Conservation (phyloP, 139 green algal species). For the Chlorella ohadii region DNA sequence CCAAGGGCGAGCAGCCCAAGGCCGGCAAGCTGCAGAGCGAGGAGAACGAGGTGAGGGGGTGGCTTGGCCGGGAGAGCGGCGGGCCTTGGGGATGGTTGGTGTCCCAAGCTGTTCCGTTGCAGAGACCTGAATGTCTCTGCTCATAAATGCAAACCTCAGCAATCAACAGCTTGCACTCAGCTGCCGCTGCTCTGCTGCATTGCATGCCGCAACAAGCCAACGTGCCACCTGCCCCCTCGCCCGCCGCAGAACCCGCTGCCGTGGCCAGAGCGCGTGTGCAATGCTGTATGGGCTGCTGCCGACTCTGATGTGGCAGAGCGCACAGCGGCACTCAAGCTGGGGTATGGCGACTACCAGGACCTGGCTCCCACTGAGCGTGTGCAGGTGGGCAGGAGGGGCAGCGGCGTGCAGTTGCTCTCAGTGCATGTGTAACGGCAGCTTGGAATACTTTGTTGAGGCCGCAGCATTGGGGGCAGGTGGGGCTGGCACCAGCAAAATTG, state of each 20-base stretch:
- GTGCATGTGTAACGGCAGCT: too few relatives aligned
- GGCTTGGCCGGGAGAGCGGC: too few relatives aligned
- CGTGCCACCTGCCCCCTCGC: background rate
- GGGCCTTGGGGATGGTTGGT: background rate
- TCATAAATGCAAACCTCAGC: too few relatives aligned
- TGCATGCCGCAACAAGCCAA: too few relatives aligned
- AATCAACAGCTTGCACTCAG: too few relatives aligned
- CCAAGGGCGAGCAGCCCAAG: conserved; percentile 6
- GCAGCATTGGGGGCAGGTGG: too few relatives aligned
- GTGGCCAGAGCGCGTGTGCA: conserved; percentile 53
- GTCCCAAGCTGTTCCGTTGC: too few relatives aligned
- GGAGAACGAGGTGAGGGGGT: conserved; percentile 29
- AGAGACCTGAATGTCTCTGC: too few relatives aligned
- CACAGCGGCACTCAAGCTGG: conserved; percentile 49
- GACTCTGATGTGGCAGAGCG: conserved; percentile 21
- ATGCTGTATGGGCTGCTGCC: conserved; percentile 27
- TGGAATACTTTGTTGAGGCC: too few relatives aligned
- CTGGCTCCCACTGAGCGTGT: conserved; percentile 63
- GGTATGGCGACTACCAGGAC: conserved; percentile 71
- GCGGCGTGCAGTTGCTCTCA: too few relatives aligned
- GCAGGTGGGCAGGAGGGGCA: background rate
- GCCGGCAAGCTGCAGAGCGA: conserved; percentile 16
- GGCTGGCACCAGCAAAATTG: too few relatives aligned
- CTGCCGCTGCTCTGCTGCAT: too few relatives aligned
- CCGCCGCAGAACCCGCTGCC: conserved; percentile 40